Evolutionary conservation across 2,329 filamentous ascomycete genomes (phyloP).

Genomic region (Basipetospora sp.): DNA sequence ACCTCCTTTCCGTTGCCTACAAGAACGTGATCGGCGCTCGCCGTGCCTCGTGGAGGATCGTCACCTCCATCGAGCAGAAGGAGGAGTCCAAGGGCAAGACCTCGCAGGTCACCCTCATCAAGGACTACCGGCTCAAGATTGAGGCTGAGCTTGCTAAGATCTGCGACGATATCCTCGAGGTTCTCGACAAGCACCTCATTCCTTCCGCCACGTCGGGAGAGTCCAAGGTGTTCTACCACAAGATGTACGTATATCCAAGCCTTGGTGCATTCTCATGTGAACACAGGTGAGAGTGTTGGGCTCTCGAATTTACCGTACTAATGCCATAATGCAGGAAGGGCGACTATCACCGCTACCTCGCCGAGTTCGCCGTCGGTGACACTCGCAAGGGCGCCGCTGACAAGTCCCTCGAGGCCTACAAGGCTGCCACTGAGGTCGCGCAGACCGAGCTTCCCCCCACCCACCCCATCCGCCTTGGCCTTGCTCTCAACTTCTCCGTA

Average conservation of each 20-base stretch:
- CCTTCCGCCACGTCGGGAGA: constrained; percentile 87
- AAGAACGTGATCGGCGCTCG: constrained; percentile 97
- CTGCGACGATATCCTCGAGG: constrained; percentile 92
- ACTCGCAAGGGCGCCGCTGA: constrained; percentile 90
- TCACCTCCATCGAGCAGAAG: constrained; percentile 98
- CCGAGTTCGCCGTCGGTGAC: constrained; percentile 88
- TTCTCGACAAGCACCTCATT: constrained; percentile 86
- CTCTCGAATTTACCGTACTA: no score
- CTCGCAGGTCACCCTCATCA: constrained; percentile 77
- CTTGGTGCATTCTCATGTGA: constrained; percentile 17
- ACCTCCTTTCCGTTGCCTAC: constrained; percentile 93
- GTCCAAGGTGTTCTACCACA: constrained; percentile 99
- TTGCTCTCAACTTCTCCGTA: constrained; percentile 97
- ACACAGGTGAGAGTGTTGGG: no score
- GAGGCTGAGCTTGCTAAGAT: constrained; percentile 93
- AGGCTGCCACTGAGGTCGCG: constrained; percentile 89
- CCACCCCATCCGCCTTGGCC: constrained; percentile 92
- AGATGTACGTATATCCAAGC: constrained; percentile 55
- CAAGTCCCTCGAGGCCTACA: constrained; percentile 93
- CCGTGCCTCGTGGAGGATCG: constrained; percentile 95
- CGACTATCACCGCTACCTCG: constrained; percentile 97
- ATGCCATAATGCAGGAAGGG: constrained; percentile 70
- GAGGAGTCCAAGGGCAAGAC: constrained; percentile 98
- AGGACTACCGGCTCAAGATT: constrained; percentile 98
- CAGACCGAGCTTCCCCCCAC: constrained; percentile 95